phyloP scores from a whole-genome alignment of 2,329 filamentous ascomycete species.

The Aspergillus fumigatus region DNA sequence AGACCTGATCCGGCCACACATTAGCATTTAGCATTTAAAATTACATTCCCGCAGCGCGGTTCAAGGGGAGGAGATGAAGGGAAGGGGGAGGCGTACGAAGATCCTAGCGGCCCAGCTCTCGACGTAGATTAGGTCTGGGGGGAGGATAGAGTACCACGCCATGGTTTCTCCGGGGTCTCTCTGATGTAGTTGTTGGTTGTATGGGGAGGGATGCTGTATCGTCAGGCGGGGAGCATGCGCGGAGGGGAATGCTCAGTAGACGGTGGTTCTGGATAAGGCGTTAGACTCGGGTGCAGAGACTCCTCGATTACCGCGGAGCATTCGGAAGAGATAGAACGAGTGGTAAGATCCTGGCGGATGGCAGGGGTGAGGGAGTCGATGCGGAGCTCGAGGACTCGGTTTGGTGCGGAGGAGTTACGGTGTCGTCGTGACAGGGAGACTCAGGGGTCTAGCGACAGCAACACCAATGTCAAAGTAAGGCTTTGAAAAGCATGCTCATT shows the following conservation, averaged over 20 bases:
- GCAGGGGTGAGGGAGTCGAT: neutral
- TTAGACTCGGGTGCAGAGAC: neutral
- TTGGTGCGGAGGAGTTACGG: neutral
- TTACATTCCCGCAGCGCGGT: neutral
- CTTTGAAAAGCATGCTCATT: neutral
- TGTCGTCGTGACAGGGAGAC: neutral
- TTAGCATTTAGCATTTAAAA: neutral
- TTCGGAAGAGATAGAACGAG: too few species aligned
- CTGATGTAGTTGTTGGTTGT: neutral
- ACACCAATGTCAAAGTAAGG: neutral
- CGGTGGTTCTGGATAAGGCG: too few species aligned
- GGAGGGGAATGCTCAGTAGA: neutral
- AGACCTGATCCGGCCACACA: slow-evolving; percentile 41
- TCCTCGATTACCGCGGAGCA: neutral
- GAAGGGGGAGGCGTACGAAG: slow-evolving; percentile 54
- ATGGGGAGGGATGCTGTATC: neutral
- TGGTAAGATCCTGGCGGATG: neutral
- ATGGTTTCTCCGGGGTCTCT: slow-evolving; percentile 23
- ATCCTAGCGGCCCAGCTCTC: slow-evolving; percentile 60
- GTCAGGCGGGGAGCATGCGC: neutral
- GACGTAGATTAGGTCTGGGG: slow-evolving; percentile 51
- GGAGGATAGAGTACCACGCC: slow-evolving; percentile 63
- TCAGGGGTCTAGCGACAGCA: neutral
- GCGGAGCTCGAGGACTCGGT: neutral
- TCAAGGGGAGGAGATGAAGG: neutral